Evolutionary conservation across 1,139 yeast genomes (phyloP).

Genomic region (Magnusiomyces tetraspermus): DNA sequence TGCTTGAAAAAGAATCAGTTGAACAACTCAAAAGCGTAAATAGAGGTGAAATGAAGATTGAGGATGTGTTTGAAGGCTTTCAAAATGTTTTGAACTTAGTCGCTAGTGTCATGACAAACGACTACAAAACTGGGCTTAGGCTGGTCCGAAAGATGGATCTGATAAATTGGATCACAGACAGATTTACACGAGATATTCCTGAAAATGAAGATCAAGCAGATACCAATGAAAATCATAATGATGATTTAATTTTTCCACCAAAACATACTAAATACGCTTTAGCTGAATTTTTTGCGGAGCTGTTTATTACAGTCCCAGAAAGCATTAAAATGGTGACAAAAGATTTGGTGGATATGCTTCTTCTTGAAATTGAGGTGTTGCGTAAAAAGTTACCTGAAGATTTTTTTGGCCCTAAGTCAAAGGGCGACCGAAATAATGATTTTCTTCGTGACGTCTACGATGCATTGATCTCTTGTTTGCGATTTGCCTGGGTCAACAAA

Average conservation of each 20-base stretch:
- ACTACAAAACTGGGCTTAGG: neutral
- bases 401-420: constrained; percentile 10
- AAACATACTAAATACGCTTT: neutral
- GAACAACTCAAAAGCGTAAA: neutral
- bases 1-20: neutral
- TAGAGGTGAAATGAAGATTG: neutral
- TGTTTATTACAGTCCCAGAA: constrained; percentile 4
- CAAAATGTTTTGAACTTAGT: neutral
- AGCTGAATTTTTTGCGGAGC: constrained; percentile 4
- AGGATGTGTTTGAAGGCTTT: constrained; percentile 2
- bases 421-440: constrained; percentile 18
- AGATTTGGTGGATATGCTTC: constrained; percentile 10
- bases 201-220: constrained; percentile 1
- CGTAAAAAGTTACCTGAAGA: neutral
- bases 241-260: neutral
- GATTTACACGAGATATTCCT: neutral
- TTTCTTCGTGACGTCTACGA: constrained; percentile 24
- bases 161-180: neutral
- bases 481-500: constrained; percentile 17
- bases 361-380: constrained; percentile 10
- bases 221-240: no score
- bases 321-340: neutral
- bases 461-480: constrained; percentile 18
- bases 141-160: neutral
- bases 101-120: neutral